Conservation (phyloP, 2,329 filamentous ascomycete species). For the Septoria petroselini region DNA sequence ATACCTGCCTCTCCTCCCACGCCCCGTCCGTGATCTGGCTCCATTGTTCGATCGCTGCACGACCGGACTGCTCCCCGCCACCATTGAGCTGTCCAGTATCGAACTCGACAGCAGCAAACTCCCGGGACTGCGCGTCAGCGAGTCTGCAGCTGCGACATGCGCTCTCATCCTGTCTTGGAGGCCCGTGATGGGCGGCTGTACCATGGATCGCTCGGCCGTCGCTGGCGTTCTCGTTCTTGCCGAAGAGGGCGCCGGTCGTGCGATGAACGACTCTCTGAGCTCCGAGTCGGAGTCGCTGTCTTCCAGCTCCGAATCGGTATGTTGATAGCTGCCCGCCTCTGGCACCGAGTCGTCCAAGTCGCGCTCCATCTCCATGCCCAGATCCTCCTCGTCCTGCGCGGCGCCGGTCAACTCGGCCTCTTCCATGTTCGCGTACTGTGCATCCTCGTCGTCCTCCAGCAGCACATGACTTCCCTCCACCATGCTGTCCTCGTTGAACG, state of each 20-base stretch:
- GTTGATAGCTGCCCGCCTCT: conserved; percentile 53
- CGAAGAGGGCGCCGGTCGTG: conserved; percentile 7
- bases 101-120: conserved; percentile 37
- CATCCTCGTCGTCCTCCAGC: conserved; percentile 41
- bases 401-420: conserved; percentile 48
- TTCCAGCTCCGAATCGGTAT: conserved; percentile 53
- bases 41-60: conserved; percentile 28
- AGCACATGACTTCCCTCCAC: conserved; percentile 47
- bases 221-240: conserved; percentile 15
- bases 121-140: conserved; percentile 34
- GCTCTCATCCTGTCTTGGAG: conserved; percentile 35
- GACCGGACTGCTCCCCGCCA: conserved; percentile 38
- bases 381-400: conserved; percentile 48
- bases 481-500: conserved; percentile 50
- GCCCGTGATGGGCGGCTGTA: conserved; percentile 17
- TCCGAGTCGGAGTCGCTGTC: conserved; percentile 37
- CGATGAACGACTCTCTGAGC: conserved; percentile 31
- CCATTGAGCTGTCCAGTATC: conserved; percentile 37
- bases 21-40: conserved; percentile 6
- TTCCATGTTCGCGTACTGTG: conserved; percentile 46
- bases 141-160: conserved; percentile 32
- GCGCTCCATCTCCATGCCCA: conserved; percentile 37
- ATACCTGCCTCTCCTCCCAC: conserved; percentile 13
- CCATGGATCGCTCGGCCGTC: conserved; percentile 11
- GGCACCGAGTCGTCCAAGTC: conserved; percentile 51